Base-by-base conservation (phyloP, 495 filamentous ascomycete species). In the Geopyxis carbonaria region DNA sequence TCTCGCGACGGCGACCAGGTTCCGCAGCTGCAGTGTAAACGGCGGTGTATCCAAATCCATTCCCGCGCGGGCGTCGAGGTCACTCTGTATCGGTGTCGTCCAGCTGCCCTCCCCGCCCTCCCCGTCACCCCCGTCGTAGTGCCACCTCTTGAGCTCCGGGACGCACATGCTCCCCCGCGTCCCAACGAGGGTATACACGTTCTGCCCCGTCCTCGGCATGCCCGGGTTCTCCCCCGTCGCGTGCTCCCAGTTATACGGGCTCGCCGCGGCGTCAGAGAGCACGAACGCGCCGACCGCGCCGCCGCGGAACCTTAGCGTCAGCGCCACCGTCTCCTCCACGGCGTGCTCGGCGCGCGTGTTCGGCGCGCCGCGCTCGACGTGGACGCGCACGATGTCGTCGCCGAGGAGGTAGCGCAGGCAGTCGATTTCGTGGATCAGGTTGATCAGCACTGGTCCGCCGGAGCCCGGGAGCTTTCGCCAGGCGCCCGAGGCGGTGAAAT, bases 341-440 rank as follows among this genome's bases (percentile, higher is more conserved):
- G 13, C 22, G 18, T 28, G n/a, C 3, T 60, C 57, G 45, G 67
- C 62, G 0, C 50, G 39, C 0, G 69, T 60, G 34, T 64, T 61
- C 1, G 61, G 59, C 2, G 45, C n/a, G 0, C 60, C 65, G 14
- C 48, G 37, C 47, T 75, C 65, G 0, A 68, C 72, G 33, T 64
- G 61, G 0, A 75, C 62, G 2, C 63, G 56, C 4, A 57, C 46
- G 24, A 75, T 67, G 0, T 68, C 61, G 0, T 68, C 61, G 0
- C 72, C 72, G 29, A 74, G 61, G 4, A 76, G 51, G 51, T 68
- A 65, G 32, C 73, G 69, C 44, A 76, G 57, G 2, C 69, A 53
- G 45, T 76, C 72, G 29, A 74, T 58, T 34, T 76, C 72, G 45
- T 75, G 71, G 20, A 75, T 61, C 14, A 75, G 56, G 47, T 76